phyloP scores from a whole-genome alignment of 805 yeast genomes.

The Priceomyces melissophilus region DNA sequence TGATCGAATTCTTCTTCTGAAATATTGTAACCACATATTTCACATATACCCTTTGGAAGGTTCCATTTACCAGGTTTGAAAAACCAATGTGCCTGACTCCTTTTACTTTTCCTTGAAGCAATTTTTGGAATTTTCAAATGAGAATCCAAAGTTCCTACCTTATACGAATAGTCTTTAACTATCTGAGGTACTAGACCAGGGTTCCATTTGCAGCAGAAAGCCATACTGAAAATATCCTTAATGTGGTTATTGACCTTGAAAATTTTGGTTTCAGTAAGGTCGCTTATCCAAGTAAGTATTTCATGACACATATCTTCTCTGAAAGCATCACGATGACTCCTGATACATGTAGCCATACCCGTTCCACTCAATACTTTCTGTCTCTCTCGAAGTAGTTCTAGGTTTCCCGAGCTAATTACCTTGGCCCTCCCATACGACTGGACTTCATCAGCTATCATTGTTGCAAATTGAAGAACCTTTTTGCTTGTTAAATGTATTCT shows the following conservation, averaged over 20 bases:
- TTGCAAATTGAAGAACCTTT: constrained; percentile 61
- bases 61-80: constrained; percentile 45
- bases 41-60: constrained; percentile 37
- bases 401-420: constrained; percentile 55
- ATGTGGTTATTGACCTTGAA: constrained; percentile 45
- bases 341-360: constrained; percentile 63
- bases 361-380: constrained; percentile 58
- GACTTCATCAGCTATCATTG: constrained; percentile 65
- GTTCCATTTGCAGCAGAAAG: constrained; percentile 61
- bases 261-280: constrained; percentile 52
- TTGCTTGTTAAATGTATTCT: constrained; percentile 62
- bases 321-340: constrained; percentile 65
- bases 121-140: constrained; percentile 38
- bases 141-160: constrained; percentile 31
- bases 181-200: constrained; percentile 40
- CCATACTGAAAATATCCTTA: constrained; percentile 51
- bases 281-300: constrained; percentile 62
- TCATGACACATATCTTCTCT: constrained; percentile 80
- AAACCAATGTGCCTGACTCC: constrained; percentile 33
- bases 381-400: constrained; percentile 48
- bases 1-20: constrained; percentile 22
- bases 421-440: constrained; percentile 66
- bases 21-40: constrained; percentile 47
- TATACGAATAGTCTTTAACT: constrained; percentile 14
- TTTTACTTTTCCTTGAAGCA: constrained; percentile 13